Evolutionary conservation across 2,329 filamentous ascomycete species (phyloP).

Genomic region (Cadophora sp.): DNA sequence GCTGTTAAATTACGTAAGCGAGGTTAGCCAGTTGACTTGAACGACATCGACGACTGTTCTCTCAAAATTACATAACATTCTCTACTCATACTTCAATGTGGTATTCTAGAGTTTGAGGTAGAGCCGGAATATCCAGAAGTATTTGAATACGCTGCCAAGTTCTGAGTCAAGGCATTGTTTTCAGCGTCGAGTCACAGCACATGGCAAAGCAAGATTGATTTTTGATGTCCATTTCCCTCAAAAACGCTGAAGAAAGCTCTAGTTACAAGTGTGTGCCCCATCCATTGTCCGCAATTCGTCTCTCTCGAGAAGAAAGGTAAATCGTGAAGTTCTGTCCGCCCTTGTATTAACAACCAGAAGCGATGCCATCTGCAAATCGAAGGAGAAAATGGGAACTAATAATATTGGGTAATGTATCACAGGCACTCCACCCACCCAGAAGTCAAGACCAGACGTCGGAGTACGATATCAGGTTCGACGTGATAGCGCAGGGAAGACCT

Average conservation of each 20-base stretch:
- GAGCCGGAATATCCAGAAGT: too few relatives aligned
- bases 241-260: slow-evolving; percentile 7
- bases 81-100: too few relatives aligned
- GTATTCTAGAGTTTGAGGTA: neutral
- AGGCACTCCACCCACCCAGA: neutral
- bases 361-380: neutral
- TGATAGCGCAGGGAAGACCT: slow-evolving; percentile 13
- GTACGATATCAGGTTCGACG: slow-evolving; percentile 4
- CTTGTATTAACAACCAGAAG: slow-evolving; percentile 13
- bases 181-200: neutral
- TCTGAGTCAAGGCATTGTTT: too few relatives aligned
- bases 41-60: too few relatives aligned
- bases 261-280: slow-evolving; percentile 14
- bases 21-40: too few relatives aligned
- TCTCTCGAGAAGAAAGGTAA: neutral
- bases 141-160: too few relatives aligned
- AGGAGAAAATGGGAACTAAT: slow-evolving; percentile 9
- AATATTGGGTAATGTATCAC: slow-evolving; percentile 16
- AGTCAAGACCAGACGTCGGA: neutral
- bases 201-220: neutral
- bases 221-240: neutral
- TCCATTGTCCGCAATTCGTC: neutral
- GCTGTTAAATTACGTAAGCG: neutral
- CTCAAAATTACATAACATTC: too few relatives aligned
- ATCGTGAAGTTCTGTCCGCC: neutral